phyloP scores from a whole-genome alignment of 78 protist species.

The Dictyostelium intermedium region DNA sequence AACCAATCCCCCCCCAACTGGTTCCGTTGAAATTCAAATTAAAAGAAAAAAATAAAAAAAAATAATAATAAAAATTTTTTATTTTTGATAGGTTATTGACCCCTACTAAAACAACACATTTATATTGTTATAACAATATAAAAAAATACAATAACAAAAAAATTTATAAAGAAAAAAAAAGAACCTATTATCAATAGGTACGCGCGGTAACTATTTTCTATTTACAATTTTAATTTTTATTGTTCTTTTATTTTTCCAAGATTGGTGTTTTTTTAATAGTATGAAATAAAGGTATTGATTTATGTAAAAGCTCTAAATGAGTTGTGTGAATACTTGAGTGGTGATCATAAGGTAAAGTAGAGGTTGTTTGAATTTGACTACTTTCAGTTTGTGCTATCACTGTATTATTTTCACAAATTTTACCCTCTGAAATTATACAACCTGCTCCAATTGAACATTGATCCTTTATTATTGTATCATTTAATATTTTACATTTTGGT shows the following conservation, averaged over 20 bases:
- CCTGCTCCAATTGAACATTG: conserved; percentile 49
- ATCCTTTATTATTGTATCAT: conserved; percentile 6
- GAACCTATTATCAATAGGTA: not conserved
- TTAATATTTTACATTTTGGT: conserved; percentile 45
- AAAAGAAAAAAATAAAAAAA: not conserved
- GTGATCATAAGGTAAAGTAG: conserved; percentile 4
- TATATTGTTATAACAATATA: no score
- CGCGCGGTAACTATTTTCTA: no score
- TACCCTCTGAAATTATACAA: conserved; percentile 17
- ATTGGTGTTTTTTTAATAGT: conserved; percentile 38
- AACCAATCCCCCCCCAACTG: not conserved
- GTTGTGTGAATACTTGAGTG: conserved; percentile 20
- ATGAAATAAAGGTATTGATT: conserved; percentile 63
- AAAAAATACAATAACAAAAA: no score
- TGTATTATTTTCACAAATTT: not conserved
- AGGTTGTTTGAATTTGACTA: not conserved
- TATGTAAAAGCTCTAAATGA: conserved; percentile 52
- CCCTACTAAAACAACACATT: no score
- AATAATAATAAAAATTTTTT: not conserved
- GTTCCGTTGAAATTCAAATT: not conserved
- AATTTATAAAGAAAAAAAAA: not conserved
- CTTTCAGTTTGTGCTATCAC: not conserved
- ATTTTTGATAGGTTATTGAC: no score
- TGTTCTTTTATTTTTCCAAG: not conserved
- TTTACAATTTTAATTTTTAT: not conserved